Percentiles rank a stretch among this genome's conserved stretches.
phyloP scores from a whole-genome alignment of 2,329 filamentous ascomycete species.

The Fusarium nodosum region DNA sequence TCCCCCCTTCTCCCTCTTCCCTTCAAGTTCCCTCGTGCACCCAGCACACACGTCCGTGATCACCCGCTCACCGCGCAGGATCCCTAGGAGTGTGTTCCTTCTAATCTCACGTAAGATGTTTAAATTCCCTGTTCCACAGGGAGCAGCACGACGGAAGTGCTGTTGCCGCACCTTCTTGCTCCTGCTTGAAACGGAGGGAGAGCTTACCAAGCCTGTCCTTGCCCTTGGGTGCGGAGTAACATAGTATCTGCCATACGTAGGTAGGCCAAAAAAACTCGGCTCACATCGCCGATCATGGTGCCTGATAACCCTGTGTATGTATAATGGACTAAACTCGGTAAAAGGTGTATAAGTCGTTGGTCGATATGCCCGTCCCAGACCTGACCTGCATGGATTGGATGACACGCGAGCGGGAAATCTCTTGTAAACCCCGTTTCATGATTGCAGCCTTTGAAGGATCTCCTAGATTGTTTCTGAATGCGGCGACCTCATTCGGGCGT shows the following conservation, averaged over 20 bases:
- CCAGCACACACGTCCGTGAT: constrained; percentile 24
- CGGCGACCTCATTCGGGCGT: constrained; percentile 6
- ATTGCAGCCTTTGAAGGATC: constrained; percentile 1
- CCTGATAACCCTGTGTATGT: constrained; percentile 12
- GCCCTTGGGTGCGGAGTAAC: constrained; percentile 2
- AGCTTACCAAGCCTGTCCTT: neutral
- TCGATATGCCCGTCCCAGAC: constrained; percentile 14
- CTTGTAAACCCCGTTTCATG: neutral
- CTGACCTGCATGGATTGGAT: constrained; percentile 30
- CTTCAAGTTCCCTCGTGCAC: neutral
- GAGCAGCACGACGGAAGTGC: constrained; percentile 2
- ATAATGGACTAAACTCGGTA: constrained; percentile 12
- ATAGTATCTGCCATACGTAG: neutral
- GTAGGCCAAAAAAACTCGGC: constrained; percentile 26
- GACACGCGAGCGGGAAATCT: constrained; percentile 18
- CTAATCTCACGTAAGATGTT: constrained; percentile 49
- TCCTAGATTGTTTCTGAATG: constrained; percentile 15
- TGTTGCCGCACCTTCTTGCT: constrained; percentile 14
- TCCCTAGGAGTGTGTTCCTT: constrained; percentile 14
- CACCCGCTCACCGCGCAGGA: constrained; percentile 35
- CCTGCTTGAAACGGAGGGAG: constrained; percentile 4
- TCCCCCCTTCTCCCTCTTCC: neutral
- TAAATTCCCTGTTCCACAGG: constrained; percentile 37
- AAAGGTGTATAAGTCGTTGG: constrained; percentile 32
- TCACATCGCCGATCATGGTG: constrained; percentile 34